A percentile compares a stretch with the other conserved stretches of the same genome.
phyloP scores from a whole-genome alignment of 2,329 filamentous ascomycete species.

The Xylariaceae sp. region DNA sequence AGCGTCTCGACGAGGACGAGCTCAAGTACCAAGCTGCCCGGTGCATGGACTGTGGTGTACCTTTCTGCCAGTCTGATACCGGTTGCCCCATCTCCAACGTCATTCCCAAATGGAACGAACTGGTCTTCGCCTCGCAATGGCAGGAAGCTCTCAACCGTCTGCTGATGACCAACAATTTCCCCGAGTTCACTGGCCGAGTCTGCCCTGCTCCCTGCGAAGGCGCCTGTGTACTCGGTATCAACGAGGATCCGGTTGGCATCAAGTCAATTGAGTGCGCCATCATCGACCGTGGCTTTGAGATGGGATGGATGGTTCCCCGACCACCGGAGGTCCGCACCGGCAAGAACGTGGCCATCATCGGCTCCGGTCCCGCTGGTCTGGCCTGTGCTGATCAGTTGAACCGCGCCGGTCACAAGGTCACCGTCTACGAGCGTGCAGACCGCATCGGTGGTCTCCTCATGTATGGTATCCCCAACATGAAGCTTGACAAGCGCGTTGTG shows the following conservation, averaged over 20 bases:
- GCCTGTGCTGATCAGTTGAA: conserved; percentile 91
- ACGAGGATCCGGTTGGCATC: conserved; percentile 94
- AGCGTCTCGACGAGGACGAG: conserved; percentile 84
- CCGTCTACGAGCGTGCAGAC: conserved; percentile 88
- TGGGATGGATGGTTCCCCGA: conserved; percentile 91
- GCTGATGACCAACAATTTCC: conserved; percentile 97
- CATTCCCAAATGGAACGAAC: conserved; percentile 92
- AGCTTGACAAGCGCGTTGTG: conserved; percentile 95
- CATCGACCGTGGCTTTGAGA: conserved; percentile 94
- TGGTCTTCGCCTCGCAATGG: conserved; percentile 73
- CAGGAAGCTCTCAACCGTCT: conserved; percentile 84
- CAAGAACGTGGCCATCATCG: conserved; percentile 82
- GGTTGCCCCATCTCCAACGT: conserved; percentile 96
- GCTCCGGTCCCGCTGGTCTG: conserved; percentile 86
- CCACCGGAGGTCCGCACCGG: conserved; percentile 75
- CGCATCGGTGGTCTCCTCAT: conserved; percentile 87
- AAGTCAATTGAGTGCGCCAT: conserved; percentile 98
- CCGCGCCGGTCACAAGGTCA: conserved; percentile 80
- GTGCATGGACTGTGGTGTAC: conserved; percentile 98
- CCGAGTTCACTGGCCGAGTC: conserved; percentile 93
- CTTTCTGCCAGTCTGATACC: conserved; percentile 94
- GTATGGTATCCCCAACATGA: conserved; percentile 99
- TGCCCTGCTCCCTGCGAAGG: conserved; percentile 96
- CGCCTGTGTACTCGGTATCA: conserved; percentile 92
- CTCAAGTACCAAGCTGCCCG: conserved; percentile 94